Evolutionary conservation across 805 yeast genomes (phyloP).

Genomic region (Saccharomycopsis malanga): DNA sequence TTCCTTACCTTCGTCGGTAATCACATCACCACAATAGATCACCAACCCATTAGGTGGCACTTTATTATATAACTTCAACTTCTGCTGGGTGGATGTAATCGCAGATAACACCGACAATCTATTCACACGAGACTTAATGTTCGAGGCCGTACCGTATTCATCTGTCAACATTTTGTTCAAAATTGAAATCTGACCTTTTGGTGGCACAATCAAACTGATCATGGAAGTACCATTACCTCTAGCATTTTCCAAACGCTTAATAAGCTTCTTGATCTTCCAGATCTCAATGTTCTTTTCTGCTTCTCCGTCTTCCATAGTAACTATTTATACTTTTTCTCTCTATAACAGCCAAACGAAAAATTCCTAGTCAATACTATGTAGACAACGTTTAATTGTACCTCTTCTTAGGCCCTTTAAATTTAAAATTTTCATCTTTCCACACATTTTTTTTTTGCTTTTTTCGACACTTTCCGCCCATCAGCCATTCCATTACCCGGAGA

Average conservation of each 20-base stretch:
- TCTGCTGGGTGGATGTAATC: constrained; percentile 96
- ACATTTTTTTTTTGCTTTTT: no score
- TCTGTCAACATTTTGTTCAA: constrained; percentile 89
- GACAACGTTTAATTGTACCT: no score
- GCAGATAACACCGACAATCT: constrained; percentile 93
- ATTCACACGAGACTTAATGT: constrained; percentile 96
- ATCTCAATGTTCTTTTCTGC: constrained; percentile 96
- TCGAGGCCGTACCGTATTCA: constrained; percentile 98
- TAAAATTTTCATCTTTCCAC: no score
- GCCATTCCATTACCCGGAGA: no score
- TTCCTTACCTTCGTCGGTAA: constrained; percentile 95
- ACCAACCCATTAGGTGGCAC: constrained; percentile 96
- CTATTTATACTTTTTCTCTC: background rate
- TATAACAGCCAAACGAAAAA: no score
- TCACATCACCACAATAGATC: constrained; percentile 95
- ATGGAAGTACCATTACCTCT: constrained; percentile 99
- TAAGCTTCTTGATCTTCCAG: constrained; percentile 96
- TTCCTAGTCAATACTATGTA: no score
- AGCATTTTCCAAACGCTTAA: constrained; percentile 81
- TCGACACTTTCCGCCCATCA: no score
- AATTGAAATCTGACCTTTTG: constrained; percentile 86
- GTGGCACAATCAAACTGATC: constrained; percentile 95
- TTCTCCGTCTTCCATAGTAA: constrained; percentile 42
- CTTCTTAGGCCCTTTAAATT: no score
- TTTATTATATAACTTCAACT: constrained; percentile 77